These are phyloP conservation scores for Arthrobotrys conoides DNA, from an alignment of 2,329 filamentous ascomycete species.

Conservation along the genomic window DNA sequence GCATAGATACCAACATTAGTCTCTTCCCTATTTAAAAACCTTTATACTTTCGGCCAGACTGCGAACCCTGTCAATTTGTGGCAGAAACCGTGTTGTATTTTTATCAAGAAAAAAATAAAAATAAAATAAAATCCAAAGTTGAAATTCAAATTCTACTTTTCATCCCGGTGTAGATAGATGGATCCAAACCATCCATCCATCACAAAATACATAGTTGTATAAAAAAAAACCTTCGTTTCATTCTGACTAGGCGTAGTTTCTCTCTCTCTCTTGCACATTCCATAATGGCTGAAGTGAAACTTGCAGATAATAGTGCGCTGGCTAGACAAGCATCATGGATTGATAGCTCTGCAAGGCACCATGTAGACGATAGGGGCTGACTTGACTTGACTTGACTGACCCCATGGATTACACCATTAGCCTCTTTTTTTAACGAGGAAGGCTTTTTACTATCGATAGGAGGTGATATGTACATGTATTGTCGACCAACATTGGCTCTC, in stretches of 20 bases:
- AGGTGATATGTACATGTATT: background rate
- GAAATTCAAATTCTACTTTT: constrained; percentile 34
- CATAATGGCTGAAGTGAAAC: constrained; percentile 59
- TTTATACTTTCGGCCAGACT: constrained; percentile 48
- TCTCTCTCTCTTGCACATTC: constrained; percentile 26
- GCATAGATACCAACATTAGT: constrained; percentile 14
- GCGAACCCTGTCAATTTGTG: constrained; percentile 43
- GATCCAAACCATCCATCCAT: constrained; percentile 12
- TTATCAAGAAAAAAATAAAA: too few relatives aligned
- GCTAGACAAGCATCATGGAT: constrained; percentile 61
- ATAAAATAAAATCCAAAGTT: constrained; percentile 37
- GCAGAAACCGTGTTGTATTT: constrained; percentile 59
- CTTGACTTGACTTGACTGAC: too few relatives aligned
- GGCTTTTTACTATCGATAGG: constrained; percentile 27
- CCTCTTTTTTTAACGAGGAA: constrained; percentile 2
- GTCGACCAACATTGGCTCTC: constrained; percentile 8
- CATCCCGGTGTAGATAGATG: constrained; percentile 17
- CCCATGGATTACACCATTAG: constrained; percentile 46
- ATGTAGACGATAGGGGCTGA: constrained; percentile 58
- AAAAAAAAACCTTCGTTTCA: constrained; percentile 21
- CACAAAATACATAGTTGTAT: background rate
- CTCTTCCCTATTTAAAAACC: constrained; percentile 12
- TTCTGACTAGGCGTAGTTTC: background rate
- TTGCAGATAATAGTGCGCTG: constrained; percentile 47
- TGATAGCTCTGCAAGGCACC: constrained; percentile 54